Percentiles rank a stretch among this genome's conserved stretches.
These are phyloP conservation scores for Alternaria brassicae DNA, from an alignment of 2,329 filamentous ascomycete species.

Conservation along the genomic window DNA sequence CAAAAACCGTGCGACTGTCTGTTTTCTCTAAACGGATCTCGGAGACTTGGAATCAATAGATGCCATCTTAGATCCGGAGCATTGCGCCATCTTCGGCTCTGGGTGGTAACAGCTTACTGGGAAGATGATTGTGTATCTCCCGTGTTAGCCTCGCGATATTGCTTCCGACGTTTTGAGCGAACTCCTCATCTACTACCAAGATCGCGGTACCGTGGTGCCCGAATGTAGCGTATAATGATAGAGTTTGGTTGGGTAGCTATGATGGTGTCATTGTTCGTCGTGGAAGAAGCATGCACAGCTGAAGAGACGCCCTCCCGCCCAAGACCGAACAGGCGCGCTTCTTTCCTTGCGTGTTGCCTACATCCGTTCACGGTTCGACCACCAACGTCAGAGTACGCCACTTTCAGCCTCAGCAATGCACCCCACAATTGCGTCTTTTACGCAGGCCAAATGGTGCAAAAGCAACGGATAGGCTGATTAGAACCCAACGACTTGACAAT, in stretches of 20 bases:
- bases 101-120: slow-evolving; percentile 8
- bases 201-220: not conserved
- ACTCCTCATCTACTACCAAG: not conserved
- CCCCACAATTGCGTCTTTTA: slow-evolving; percentile 10
- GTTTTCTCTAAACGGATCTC: slow-evolving; percentile 3
- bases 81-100: slow-evolving; percentile 19
- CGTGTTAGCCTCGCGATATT: slow-evolving; percentile 21
- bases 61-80: slow-evolving; percentile 17
- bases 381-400: slow-evolving; percentile 9
- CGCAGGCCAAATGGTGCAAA: not conserved
- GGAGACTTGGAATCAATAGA: slow-evolving; percentile 1
- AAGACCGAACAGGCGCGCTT: slow-evolving; percentile 4
- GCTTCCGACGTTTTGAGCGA: slow-evolving; percentile 17
- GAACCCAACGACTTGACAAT: not conserved
- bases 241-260: not conserved
- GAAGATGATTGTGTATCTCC: slow-evolving; percentile 7
- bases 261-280: not conserved
- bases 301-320: not conserved
- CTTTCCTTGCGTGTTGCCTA: slow-evolving; percentile 5
- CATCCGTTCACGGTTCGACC: slow-evolving; percentile 7
- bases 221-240: not conserved
- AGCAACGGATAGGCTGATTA: not conserved
- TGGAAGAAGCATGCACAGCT: slow-evolving; percentile 1
- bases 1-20: slow-evolving; percentile 4
- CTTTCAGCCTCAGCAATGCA: slow-evolving; percentile 5